Evolutionary conservation across 169 alveolate genomes (phyloP).

Genomic region (Perkinsus olseni): DNA sequence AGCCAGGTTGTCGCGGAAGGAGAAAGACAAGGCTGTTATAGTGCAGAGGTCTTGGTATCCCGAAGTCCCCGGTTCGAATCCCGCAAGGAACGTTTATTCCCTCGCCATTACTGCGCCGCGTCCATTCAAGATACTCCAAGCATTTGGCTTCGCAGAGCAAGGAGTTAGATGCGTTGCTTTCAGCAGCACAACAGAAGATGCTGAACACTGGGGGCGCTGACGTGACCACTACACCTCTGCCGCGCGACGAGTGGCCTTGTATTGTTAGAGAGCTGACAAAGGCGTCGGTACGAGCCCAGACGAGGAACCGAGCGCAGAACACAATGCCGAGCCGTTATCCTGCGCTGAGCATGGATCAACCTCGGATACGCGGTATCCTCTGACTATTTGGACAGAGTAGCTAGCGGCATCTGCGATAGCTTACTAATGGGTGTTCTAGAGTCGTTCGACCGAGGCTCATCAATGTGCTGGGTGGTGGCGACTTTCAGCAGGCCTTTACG

Average conservation of each 20-base stretch:
- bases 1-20: not conserved
- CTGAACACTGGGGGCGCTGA: not conserved
- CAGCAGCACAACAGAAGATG: not conserved
- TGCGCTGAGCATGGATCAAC: too few species aligned
- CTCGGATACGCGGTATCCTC: too few species aligned
- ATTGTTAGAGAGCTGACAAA: not conserved
- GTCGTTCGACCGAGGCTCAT: not conserved
- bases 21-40: not conserved
- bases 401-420: too few species aligned
- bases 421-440: not conserved
- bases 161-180: not conserved
- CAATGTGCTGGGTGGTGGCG: not conserved
- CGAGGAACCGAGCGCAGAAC: not conserved
- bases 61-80: too few species aligned
- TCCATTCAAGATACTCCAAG: not conserved
- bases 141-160: not conserved
- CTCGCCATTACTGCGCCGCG: not conserved
- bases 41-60: not conserved
- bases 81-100: too few species aligned
- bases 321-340: not conserved
- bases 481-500: not conserved
- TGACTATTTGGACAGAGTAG: too few species aligned
- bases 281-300: not conserved
- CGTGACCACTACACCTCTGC: too few species aligned
- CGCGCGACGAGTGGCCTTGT: too few species aligned